Conservation (phyloP, 2,329 filamentous ascomycete species). For the Ophiosphaerella herpotricha region DNA sequence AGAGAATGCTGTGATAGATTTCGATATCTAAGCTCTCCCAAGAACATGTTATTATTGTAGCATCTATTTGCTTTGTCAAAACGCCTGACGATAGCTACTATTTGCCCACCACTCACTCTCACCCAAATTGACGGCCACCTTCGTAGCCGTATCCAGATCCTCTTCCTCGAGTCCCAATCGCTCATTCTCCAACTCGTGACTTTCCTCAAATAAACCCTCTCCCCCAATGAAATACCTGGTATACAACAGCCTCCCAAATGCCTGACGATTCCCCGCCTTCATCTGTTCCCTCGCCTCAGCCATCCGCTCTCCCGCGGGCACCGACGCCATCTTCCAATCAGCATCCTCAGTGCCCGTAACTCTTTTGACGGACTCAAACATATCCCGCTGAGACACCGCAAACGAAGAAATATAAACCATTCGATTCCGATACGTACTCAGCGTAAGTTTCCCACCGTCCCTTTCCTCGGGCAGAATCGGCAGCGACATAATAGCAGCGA, state of each 20-base stretch:
- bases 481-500: conserved; percentile 42
- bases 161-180: conserved; percentile 63
- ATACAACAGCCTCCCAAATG: conserved; percentile 56
- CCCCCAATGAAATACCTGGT: conserved; percentile 58
- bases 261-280: conserved; percentile 46
- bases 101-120: conserved; percentile 10
- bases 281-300: conserved; percentile 54
- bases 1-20: too few relatives aligned
- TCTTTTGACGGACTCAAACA: conserved; percentile 42
- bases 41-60: too few relatives aligned
- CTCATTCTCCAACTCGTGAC: conserved; percentile 53
- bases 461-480: conserved; percentile 23
- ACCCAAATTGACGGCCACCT: conserved; percentile 20
- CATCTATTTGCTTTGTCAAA: too few relatives aligned
- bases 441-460: conserved; percentile 14
- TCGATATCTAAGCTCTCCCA: too few relatives aligned
- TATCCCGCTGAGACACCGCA: conserved; percentile 41
- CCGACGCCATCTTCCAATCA: conserved; percentile 48
- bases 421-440: conserved; percentile 33
- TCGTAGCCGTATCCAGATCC: conserved; percentile 62
- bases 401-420: conserved; percentile 46
- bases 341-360: conserved; percentile 39
- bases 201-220: conserved; percentile 38
- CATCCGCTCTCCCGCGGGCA: conserved; percentile 55
- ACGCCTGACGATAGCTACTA: background rate